Conservation (phyloP, 441 rosid genomes). For the Euphorbia celastroides region DNA sequence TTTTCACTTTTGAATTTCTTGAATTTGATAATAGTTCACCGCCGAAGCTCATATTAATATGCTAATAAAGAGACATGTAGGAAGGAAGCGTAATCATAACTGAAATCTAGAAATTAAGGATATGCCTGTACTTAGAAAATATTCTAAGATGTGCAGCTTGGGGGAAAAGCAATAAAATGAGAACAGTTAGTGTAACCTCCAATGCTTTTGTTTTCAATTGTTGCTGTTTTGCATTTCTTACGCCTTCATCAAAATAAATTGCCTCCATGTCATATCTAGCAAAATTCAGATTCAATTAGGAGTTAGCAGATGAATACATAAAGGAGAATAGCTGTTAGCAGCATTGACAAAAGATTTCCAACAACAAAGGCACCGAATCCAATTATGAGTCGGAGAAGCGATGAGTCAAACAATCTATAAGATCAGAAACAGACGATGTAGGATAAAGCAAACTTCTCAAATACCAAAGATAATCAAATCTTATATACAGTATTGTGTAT, state of each 20-base stretch:
- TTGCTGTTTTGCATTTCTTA: conserved; percentile 52
- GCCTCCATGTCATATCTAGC: conserved; percentile 67
- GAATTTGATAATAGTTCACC: background rate
- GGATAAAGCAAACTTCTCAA: background rate
- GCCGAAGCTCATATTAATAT: background rate
- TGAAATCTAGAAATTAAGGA: background rate
- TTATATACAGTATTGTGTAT: background rate
- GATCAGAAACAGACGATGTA: background rate
- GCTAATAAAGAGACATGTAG: background rate
- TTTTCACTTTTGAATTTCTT: background rate
- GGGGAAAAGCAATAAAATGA: background rate
- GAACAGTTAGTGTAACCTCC: conserved; percentile 41
- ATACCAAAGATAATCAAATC: background rate
- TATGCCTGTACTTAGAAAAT: background rate
- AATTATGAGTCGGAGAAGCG: background rate
- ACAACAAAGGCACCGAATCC: conserved; percentile 4
- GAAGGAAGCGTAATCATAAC: background rate
- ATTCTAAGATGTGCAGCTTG: conserved; percentile 1
- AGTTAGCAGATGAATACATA: conserved; percentile 9
- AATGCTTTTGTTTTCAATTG: conserved; percentile 55
- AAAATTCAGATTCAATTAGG: conserved; percentile 9
- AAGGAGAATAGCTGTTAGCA: background rate
- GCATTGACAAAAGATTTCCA: background rate
- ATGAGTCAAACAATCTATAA: background rate
- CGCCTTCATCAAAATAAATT: conserved; percentile 68